Evolutionary conservation across 768 basidiomycete genomes (phyloP), one percentile per base, ranked within the genome.

Genomic region (Tricholoma terreum): DNA sequence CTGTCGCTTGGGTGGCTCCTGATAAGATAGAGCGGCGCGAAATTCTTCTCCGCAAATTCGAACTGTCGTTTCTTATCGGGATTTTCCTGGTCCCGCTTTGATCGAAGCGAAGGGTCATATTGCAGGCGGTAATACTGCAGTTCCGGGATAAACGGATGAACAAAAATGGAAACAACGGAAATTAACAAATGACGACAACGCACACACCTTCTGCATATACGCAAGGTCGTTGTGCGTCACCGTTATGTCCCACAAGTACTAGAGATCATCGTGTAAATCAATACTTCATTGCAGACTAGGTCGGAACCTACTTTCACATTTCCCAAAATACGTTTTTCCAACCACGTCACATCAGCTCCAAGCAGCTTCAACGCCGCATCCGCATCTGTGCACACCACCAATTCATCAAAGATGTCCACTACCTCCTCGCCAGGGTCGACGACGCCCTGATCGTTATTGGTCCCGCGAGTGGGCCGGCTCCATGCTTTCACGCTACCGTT

Each of bases 171-270:
- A 11, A 34, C 43, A 10, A 30, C 22, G 42, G 21, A 4, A 36
- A 14, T 5, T n/a, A 14, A 50, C 5, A 19, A 1, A 34, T 17
- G 31, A 11, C 5, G 12, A 51, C 31, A 30, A 6, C 6, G 7
- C 5, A 52, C 63, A n/a, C 46, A 76, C 78, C 72, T 78, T 75
- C 59, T 75, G 66, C 78, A 81, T 79, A 58, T 80, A 80, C 0
- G 69, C 67, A 1, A 74, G 57, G 52, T 82, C 79, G 36, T 69
- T 73, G 60, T 84, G 83, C 2, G 81, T 83, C 31, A 82, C 78
- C 0, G 77, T 79, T n/a, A 79, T 67, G 52, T 81, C 76, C 67
- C 74, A 73, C 10, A 77, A 68, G 55, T 78, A 77, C 66, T 70
- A 30, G 11, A 43, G 4, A 52, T 36, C 12, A 22, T 5, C 33